phyloP scores from a whole-genome alignment of 495 filamentous ascomycete genomes.

The Penicillium canariense region DNA sequence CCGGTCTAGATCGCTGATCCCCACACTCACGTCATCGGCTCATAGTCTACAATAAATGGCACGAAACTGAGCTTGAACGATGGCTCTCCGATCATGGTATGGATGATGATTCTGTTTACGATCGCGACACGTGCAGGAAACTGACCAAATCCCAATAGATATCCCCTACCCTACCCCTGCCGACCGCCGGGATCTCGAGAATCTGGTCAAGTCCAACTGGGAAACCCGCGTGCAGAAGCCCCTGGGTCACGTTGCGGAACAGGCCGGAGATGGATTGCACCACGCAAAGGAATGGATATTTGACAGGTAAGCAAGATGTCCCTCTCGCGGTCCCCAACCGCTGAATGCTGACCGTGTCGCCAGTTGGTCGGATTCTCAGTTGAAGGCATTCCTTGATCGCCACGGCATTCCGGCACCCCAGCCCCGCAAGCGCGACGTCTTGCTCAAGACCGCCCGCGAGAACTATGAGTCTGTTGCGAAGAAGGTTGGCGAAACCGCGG shows the following conservation, averaged over 20 bases:
- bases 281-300: slow-evolving; percentile 89
- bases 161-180: slow-evolving; percentile 80
- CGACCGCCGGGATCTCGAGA: slow-evolving; percentile 84
- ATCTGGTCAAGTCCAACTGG: slow-evolving; percentile 87
- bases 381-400: slow-evolving; percentile 90
- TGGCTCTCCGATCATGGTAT: slow-evolving; percentile 86
- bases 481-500: slow-evolving; percentile 74
- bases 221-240: slow-evolving; percentile 61
- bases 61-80: slow-evolving; percentile 93
- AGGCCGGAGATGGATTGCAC: slow-evolving; percentile 63
- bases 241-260: slow-evolving; percentile 75
- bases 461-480: slow-evolving; percentile 80
- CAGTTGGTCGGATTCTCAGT: slow-evolving; percentile 79
- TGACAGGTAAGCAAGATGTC: slow-evolving; percentile 65
- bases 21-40: slow-evolving; percentile 11
- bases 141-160: slow-evolving; percentile 42
- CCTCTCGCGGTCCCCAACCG: not conserved
- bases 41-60: slow-evolving; percentile 97
- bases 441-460: slow-evolving; percentile 72
- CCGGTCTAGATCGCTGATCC: not conserved
- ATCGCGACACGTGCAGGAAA: slow-evolving; percentile 1
- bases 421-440: slow-evolving; percentile 78
- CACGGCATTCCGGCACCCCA: slow-evolving; percentile 78
- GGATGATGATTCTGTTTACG: not conserved
- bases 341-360: slow-evolving; percentile 18